Conservation (phyloP, 352 stramenopile species). For the Phytophthora rubi region DNA sequence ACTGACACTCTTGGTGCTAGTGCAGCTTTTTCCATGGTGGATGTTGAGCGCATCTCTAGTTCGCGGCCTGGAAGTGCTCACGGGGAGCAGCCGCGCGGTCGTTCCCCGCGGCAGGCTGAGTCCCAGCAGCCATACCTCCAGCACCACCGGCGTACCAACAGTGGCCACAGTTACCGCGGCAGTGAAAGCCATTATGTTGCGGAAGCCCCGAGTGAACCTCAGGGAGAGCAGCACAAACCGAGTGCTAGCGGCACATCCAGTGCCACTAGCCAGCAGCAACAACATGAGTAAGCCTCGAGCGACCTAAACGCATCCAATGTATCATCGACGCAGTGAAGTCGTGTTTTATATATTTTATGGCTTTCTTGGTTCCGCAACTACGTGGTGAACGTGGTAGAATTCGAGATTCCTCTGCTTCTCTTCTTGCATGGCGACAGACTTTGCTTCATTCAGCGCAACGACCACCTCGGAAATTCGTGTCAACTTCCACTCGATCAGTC, state of each 20-base stretch:
- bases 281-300: conserved; percentile 16
- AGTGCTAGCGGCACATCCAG: neutral
- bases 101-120: conserved; percentile 30
- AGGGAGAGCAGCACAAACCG: conserved; percentile 20
- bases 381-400: conserved; percentile 62
- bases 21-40: conserved; percentile 69
- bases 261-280: conserved; percentile 19
- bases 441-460: conserved; percentile 28
- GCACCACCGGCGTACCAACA: conserved; percentile 25
- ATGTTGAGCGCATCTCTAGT: conserved; percentile 60
- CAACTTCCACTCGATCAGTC: conserved; percentile 52
- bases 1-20: conserved; percentile 25
- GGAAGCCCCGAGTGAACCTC: conserved; percentile 15
- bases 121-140: conserved; percentile 22
- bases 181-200: conserved; percentile 25
- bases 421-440: conserved; percentile 42
- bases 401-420: conserved; percentile 74
- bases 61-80: conserved; percentile 20
- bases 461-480: conserved; percentile 38
- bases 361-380: neutral
- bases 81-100: conserved; percentile 25
- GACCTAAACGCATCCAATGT: conserved; percentile 11
- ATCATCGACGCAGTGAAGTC: conserved; percentile 11
- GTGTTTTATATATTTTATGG: conserved; percentile 24
- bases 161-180: conserved; percentile 32